Base-by-base conservation (phyloP, 2,329 filamentous ascomycete species). In the Pseudophaeomoniella oleicola region DNA sequence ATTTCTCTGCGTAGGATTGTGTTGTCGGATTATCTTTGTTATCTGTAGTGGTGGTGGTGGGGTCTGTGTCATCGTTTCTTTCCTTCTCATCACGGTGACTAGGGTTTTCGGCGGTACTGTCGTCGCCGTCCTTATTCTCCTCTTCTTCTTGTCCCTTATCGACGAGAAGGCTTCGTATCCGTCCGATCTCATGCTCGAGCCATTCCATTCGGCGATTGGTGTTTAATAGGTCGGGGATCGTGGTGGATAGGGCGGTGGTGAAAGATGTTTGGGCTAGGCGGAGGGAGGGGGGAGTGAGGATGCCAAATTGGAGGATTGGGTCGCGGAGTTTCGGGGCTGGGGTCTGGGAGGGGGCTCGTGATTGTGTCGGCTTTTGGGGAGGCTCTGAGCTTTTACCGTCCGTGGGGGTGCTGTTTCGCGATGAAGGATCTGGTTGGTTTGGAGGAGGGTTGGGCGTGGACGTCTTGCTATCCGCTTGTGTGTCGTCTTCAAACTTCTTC, bases 291-390 rank as follows among this genome's bases (percentile, higher is more conserved):
- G 65, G 60, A 13, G 63, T 56, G 10, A 69, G 50, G 30, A 68
- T 60, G 4, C 64, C 65, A 44, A 64, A 69, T 64, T 64, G 67
- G 15, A 54, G 52, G 16, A 68, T 45, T 5, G 65, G 64, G 40
- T 69, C 58, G 34, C 50, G 48, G 14, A 54, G 52, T n/a, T n/a
- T n/a, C n/a, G n/a, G n/a, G n/a, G n/a, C n/a, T n/a, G n/a, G n/a
- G n/a, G n/a, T n/a, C n/a, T n/a, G n/a, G n/a, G n/a, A n/a, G n/a
- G n/a, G n/a, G n/a, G n/a, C n/a, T n/a, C n/a, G n/a, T 16, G 32
- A 46, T 49, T 40, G 50, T 40, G 17, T 47, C 48, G 43, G 49
- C 50, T 37, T 50, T 47, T 39, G 37, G 42, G 40, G 39, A 11
- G 29, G 13, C 34, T 13, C 16, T 5, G 18, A 15, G 34, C 30